Percentiles rank a stretch among this genome's conserved stretches.
phyloP scores from a whole-genome alignment of 306 rosid species.

The Albizia julibrissin region DNA sequence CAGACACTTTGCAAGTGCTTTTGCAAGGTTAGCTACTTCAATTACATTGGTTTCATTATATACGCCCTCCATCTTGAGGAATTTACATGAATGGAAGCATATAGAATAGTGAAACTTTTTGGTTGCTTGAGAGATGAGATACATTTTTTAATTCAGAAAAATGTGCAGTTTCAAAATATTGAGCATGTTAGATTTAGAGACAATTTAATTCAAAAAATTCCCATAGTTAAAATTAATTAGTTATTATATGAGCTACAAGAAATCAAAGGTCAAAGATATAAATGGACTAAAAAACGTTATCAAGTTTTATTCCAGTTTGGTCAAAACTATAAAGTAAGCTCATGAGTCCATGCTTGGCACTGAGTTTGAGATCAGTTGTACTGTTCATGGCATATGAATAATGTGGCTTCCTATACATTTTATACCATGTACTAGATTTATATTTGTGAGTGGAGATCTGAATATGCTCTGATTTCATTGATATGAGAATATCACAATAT shows the following conservation, averaged over 20 bases:
- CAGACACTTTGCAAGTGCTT: conserved; percentile 98
- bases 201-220: no score
- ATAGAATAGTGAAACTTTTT: background rate
- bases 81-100: conserved; percentile 19
- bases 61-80: conserved; percentile 19
- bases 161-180: conserved; percentile 14
- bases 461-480: background rate
- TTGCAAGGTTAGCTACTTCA: conserved; percentile 76
- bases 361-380: background rate
- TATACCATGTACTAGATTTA: background rate
- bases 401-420: background rate
- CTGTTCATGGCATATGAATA: background rate
- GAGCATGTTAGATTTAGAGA: conserved; percentile 13
- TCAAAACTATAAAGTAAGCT: background rate
- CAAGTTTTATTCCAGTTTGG: conserved; percentile 6
- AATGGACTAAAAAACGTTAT: conserved; percentile 6
- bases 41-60: conserved; percentile 25
- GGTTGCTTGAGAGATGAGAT: conserved; percentile 1
- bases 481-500: no score
- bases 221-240: background rate
- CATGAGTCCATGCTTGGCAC: background rate
- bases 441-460: background rate
- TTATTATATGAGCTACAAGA: background rate
- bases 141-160: conserved; percentile 24
- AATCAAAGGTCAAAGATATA: background rate